Base-by-base conservation (phyloP, 345 rosid species). In the Gossypium herbaceum region DNA sequence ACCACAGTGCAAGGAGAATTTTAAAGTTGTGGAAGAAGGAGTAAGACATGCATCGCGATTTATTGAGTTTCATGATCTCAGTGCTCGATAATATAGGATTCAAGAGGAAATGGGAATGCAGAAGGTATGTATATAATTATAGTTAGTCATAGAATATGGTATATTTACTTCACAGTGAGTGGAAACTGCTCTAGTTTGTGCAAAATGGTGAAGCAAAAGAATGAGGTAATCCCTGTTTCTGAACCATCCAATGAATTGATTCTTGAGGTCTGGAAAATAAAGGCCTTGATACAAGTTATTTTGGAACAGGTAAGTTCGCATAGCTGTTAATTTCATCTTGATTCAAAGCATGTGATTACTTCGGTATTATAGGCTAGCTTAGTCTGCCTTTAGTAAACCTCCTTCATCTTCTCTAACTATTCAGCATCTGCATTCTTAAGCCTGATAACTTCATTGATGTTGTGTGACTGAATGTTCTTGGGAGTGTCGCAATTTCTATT, bases 221-320 rank as follows among this genome's bases (percentile, higher is more conserved):
- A 59, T 95, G 99, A 98, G 98, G 93, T 81, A 98, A 95, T 83
- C 92, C 98, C 51, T 93, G 97, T 15, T 90, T 95, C 84, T 97
- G 97, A 19, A 93, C 99, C 15, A 97, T 95, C 41, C 97, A 90
- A 81, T 97, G 99, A 79, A 95, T 95, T 61, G 96, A 90, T 15
- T 94, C 94, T 12, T 83, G 97, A 80, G 98, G 99, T 66, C 78
- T 95, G 67, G 91, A 91, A 93, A 80, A 75, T 95, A 3, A 98
- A 95, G 80, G 98, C 99, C 57, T 59, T 95, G 75, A 88, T 93
- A 24, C 95, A 91, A 66, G 93, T 95, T 79, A 91, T 95, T 84
- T 90, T 95, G 50, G 99, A 93, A 64, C 98, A 91, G 94, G 98
- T 93, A 24, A 20, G 63, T 55, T 71, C n/a, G 34, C 63, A 71